Evolutionary conservation across 75 land plant species (phyloP), one percentile per base, ranked within the genome.

Genomic region (Cunninghamia lanceolata): DNA sequence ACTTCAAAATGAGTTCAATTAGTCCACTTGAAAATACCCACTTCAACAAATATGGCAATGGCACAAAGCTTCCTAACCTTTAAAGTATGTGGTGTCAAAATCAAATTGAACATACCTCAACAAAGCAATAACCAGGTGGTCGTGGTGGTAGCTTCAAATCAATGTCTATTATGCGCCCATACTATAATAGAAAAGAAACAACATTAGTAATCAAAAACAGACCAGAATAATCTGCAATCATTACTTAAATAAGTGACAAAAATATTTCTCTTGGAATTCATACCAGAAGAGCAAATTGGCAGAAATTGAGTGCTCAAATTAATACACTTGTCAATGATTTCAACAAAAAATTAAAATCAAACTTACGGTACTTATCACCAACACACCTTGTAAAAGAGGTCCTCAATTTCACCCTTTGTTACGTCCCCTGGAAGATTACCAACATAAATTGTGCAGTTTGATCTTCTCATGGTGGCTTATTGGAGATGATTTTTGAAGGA

Each of bases 401-500:
- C 88, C 75, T 87, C 80, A 25, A 87, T 87, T 86, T 87, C 88
- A 85, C 53, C 28, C 56, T 87, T 88, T 17, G 50, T n/a, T 45
- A 87, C 39, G 45, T 87, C 88, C 17, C 88, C 87, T 5, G 88
- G 88, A 52, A 87, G 88, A 74, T 87, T 87, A 0, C 88, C 88
- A 85, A 87, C 88, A 85, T 87, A 87, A 68, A 87, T 85, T 8
- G 87, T 85, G 47, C 82, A 21, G 87, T 88, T 87, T 66, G 88
- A 84, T 53, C 91, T 90, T 74, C 86, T 85, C 91, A 88, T 90
- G 88, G 85, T 90, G 46, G 85, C 63, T 86, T 15, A 19, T 3
- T 80, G 25, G 50, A 4, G 50, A 80, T 80, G 47, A 78, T 25
- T 35, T 30, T 34, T 46, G 76, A 32, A 28, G 13, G 7, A 82